Percentiles rank a stretch among this genome's conserved stretches.
phyloP scores from a whole-genome alignment of 495 filamentous ascomycete species.

The Penicillium steckii region DNA sequence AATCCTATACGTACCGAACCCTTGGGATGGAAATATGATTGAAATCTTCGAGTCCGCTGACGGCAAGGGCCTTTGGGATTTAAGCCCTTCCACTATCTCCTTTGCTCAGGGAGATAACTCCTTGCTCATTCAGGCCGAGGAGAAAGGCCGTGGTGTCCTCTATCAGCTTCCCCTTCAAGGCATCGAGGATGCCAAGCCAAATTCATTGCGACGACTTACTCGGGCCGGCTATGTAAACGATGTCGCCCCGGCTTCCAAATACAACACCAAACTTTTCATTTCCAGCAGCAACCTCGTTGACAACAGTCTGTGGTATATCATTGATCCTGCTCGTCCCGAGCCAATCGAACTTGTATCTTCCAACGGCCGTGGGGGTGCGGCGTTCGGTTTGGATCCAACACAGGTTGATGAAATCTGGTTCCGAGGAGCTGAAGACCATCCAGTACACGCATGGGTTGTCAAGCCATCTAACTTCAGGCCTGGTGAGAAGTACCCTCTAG shows the following conservation, averaged over 20 bases:
- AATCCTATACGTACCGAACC: constrained; percentile 64
- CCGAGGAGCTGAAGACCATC: constrained; percentile 55
- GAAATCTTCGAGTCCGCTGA: constrained; percentile 63
- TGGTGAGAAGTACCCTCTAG: constrained; percentile 74
- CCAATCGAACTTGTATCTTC: constrained; percentile 57
- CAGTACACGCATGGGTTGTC: constrained; percentile 76
- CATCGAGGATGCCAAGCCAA: constrained; percentile 48
- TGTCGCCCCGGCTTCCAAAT: constrained; percentile 49
- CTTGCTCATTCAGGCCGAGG: constrained; percentile 66
- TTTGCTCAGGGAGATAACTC: constrained; percentile 66
- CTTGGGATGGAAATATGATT: constrained; percentile 53
- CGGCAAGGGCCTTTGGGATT: constrained; percentile 65
- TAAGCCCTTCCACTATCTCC: constrained; percentile 60
- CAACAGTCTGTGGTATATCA: constrained; percentile 63
- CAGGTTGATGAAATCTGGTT: constrained; percentile 75
- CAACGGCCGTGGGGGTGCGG: constrained; percentile 61
- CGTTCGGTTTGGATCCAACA: constrained; percentile 62
- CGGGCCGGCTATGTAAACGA: constrained; percentile 59
- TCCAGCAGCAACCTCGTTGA: constrained; percentile 67
- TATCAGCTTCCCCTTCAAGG: constrained; percentile 59
- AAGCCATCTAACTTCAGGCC: constrained; percentile 77
- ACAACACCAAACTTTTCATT: constrained; percentile 57
- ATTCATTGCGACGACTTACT: constrained; percentile 56
- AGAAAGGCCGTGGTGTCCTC: constrained; percentile 59
- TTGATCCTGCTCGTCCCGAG: constrained; percentile 48